These are phyloP conservation scores for Teratosphaeriaceae sp. DNA, from an alignment of 2,329 filamentous ascomycete species.

Conservation along the genomic window DNA sequence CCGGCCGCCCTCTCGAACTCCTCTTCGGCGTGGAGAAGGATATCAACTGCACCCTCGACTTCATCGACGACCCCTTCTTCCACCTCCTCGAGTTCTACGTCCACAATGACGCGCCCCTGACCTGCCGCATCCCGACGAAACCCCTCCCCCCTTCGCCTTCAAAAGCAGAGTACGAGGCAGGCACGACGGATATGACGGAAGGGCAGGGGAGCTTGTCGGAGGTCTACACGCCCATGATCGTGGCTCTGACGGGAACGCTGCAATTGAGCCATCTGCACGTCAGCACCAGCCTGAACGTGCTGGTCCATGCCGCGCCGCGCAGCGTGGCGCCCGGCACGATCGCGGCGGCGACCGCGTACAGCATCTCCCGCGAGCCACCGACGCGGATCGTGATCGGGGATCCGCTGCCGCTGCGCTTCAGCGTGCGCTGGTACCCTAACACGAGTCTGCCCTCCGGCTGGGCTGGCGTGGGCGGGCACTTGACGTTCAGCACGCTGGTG, in stretches of 20 bases:
- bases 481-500: constrained; percentile 43
- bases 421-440: constrained; percentile 79
- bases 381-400: constrained; percentile 79
- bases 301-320: constrained; percentile 63
- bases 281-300: constrained; percentile 79
- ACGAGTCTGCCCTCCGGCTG: constrained; percentile 58
- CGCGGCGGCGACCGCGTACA: constrained; percentile 83
- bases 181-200: constrained; percentile 30
- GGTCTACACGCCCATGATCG: constrained; percentile 71
- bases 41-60: constrained; percentile 74
- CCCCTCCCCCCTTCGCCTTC: constrained; percentile 47
- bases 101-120: constrained; percentile 88
- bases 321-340: constrained; percentile 60
- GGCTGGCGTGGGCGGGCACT: constrained; percentile 45
- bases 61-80: constrained; percentile 73
- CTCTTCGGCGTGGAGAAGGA: constrained; percentile 76
- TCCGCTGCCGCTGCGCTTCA: constrained; percentile 69
- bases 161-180: constrained; percentile 26
- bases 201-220: constrained; percentile 33
- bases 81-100: constrained; percentile 95
- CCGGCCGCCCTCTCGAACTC: constrained; percentile 71
- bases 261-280: constrained; percentile 88
- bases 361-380: constrained; percentile 53
- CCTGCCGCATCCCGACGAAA: constrained; percentile 79
- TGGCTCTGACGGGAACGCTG: constrained; percentile 82